Evolutionary conservation across 2,329 filamentous ascomycete genomes (phyloP), one percentile per base, ranked within the genome.

Genomic region (Exophiala alcalophila): DNA sequence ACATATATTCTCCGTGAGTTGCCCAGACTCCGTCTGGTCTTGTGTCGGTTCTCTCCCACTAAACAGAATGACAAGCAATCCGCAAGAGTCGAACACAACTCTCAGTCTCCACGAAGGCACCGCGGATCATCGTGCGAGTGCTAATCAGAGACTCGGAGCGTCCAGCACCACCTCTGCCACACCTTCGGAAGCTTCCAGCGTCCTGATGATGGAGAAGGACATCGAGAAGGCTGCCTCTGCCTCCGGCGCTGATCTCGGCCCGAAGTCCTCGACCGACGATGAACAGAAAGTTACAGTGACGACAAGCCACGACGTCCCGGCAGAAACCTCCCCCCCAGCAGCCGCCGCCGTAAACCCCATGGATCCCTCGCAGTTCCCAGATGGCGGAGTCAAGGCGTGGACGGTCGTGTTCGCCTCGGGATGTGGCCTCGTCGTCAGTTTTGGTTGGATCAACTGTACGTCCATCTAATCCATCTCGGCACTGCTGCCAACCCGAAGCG

Each of bases 321-420:
- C 20, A 19, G 31, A 49, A 15, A 42, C 18, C 18, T 30, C 29
- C 21, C 20, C 21, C 12, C 25, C 31, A n/a, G 36, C 20, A 3
- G 14, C 40, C n/a, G 34, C 26, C 23, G 23, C 45, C 5, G 27
- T 47, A 25, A 49, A 45, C 37, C 49, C 49, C 4, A 50, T 54
- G 44, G 49, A 56, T 24, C 53, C 53, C 7, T 51, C 53, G 12
- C 43, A 37, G 8, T 57, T 53, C 44, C 68, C 69, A 0, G 69
- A 72, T 45, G 68, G 69, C 11, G 68, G 68, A 0, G 44, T 59
- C 2, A 47, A 54, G 27, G 67, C 69, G 23, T 71, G 69, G 66
- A 59, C 65, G 0, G 66, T 70, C 1, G 69, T 70, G 1, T 46
- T 64, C 2, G 69, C 67, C 4, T 61, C 66, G 11, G 69, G 62